Evolutionary conservation across 139 green algal species (phyloP).

Genomic region (Micractinium sp.): DNA sequence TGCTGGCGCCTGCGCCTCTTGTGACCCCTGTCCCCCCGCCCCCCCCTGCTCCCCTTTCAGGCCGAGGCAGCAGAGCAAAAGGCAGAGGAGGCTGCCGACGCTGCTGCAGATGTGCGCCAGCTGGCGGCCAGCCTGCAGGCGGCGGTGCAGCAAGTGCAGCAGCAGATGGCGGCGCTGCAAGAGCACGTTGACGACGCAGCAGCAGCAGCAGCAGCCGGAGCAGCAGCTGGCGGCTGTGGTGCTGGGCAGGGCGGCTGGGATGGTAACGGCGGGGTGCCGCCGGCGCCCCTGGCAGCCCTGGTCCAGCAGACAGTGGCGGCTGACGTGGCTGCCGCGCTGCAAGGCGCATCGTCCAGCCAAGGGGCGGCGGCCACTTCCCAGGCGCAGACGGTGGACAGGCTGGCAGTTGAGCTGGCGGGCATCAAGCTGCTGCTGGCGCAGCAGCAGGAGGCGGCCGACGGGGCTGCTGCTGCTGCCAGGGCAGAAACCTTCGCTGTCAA

Average conservation of each 20-base stretch:
- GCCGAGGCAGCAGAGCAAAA: constrained; percentile 13
- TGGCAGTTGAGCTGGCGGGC: constrained; percentile 2
- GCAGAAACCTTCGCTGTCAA: neutral
- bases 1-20: no score
- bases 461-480: neutral
- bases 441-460: constrained; percentile 19
- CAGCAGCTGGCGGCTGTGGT: neutral
- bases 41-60: neutral
- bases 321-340: neutral
- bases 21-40: no score
- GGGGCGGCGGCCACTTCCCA: neutral
- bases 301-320: neutral
- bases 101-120: neutral
- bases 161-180: neutral
- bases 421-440: constrained; percentile 18
- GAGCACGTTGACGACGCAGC: neutral
- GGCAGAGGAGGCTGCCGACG: constrained; percentile 5
- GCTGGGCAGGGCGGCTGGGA: neutral
- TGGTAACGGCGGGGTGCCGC: neutral
- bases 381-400: neutral
- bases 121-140: neutral
- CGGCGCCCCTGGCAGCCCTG: neutral
- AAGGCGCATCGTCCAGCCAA: neutral
- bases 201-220: neutral
- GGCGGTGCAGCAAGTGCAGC: neutral